Conservation (phyloP, 306 rosid species). For the Calophaca sinica region DNA sequence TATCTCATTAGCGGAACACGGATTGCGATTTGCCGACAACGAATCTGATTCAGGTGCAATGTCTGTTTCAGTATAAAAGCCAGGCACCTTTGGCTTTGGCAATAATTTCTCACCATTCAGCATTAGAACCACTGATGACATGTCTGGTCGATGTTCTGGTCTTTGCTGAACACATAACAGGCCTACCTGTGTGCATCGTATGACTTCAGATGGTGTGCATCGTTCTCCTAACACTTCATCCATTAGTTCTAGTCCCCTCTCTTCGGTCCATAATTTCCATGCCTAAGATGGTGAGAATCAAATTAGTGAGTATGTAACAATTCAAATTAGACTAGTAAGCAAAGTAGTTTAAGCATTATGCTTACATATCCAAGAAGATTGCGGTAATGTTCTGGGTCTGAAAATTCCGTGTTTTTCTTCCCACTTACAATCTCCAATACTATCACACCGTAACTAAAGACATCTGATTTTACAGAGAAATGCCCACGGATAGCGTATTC, state of each 20-base stretch:
- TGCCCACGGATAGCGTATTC: background rate
- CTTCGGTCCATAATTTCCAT: background rate
- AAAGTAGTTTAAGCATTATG: background rate
- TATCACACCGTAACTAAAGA: background rate
- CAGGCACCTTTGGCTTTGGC: too few relatives aligned
- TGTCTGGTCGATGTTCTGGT: too few relatives aligned
- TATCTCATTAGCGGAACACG: background rate
- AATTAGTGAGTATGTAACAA: too few relatives aligned
- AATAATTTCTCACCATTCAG: too few relatives aligned
- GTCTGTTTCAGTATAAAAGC: too few relatives aligned
- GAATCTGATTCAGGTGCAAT: background rate
- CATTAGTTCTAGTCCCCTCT: background rate
- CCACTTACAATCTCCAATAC: background rate
- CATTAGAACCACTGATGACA: too few relatives aligned
- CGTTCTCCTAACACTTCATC: background rate
- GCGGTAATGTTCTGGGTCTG: background rate
- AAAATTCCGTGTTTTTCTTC: background rate
- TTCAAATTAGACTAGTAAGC: too few relatives aligned
- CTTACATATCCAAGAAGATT: background rate
- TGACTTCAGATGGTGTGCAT: background rate
- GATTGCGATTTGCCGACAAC: background rate
- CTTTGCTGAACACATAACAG: too few relatives aligned
- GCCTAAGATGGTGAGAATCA: background rate
- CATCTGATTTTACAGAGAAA: background rate
- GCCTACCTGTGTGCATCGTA: too few relatives aligned